Evolutionary conservation across 2,329 filamentous ascomycete genomes (phyloP), one percentile per base, ranked within the genome.

Genomic region (Ilyonectria robusta): DNA sequence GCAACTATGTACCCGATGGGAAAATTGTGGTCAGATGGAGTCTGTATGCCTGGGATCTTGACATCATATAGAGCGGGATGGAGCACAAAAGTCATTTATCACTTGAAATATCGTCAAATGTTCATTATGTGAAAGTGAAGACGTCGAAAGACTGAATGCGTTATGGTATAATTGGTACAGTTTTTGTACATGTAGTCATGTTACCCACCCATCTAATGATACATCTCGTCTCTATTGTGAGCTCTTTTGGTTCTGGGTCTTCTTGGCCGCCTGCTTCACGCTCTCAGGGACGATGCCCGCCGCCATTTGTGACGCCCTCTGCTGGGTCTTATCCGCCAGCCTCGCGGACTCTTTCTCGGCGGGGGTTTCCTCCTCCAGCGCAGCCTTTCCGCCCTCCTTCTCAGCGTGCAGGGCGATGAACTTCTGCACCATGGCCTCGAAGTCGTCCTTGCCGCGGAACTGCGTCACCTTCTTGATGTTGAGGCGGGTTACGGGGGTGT

Each of bases 401-500:
- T 74, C 62, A 9, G 62, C 67, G 10, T 68, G 69, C 48, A 81
- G 63, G 7, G 66, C 48, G 74, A 81, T 75, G 65, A 84, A 83
- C 55, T 74, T 77, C 70, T 82, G 75, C 7, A 92, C 88, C 86
- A 92, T 87, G 13, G 84, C 78, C 75, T 96, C 91, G 72, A 98
- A 87, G 31, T 88, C 88, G 62, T 86, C 81, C 74, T 92, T 84
- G 40, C 94, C 94, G 69, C 88, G 82, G 69, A 94, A 88, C 83
- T 89, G 97, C 65, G 94, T 96, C 60, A 97, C 94, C 83, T 98
- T 98, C 70, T 86, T 85, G 51, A 95, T 87, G 83, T 98, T 98
- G 77, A 88, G 86, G 63, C 85, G 84, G 37, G 95, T 98, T 74
- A 96, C 84, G 35, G 93, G 87, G 72, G 90, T 92, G 75, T 93